Base-by-base conservation (phyloP, 805 yeast genomes). In the Kuraishia floccosa region DNA sequence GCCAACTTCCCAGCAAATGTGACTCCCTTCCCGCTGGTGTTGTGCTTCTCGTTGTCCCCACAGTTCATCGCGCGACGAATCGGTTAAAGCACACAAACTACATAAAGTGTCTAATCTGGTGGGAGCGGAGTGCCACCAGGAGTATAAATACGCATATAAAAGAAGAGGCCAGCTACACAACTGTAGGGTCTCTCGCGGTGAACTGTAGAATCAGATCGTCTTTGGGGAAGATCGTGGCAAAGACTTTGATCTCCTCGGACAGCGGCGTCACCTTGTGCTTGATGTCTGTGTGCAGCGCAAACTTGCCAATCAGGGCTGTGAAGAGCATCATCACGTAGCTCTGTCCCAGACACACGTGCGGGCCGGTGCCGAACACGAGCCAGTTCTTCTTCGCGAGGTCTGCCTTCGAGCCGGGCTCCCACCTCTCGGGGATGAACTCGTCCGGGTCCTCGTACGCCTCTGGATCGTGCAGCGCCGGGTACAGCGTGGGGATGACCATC, bases 201-300 rank as follows among this genome's bases (percentile, higher is more conserved):
- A 87, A 89, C 44, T 76, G 63, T 52, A 91, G 60, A 41, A 83
- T 72, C 51, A 94, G 74, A 54, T 91, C 96, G 59, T 91, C 98
- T 55, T 84, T 76, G 17, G 98, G 98, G 81, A 91, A 91, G 52
- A 91, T 86, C 13, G 98, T 91, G 17, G 98, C 98, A 54, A 91
- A 91, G 24, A 91, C 97, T 51, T 85, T 83, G 49, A 91, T 86
- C 49, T 85, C 77, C 62, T 91, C 98, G 43, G 89, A 76, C 43
- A 78, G 63, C 25, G 77, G 80, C 16, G 98, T 91, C 28, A 79
- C 74, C 41, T 75, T 68, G 55, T 91, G 98, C 36, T 69, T 58
- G 61, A 91, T 73, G 55, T 91, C 87, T 32, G 86, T 68, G 44
- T 69, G 60, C 72, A 91, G 56, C 16, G 84, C 72, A 34, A 86